Evolutionary conservation across 2,329 filamentous ascomycete genomes (phyloP), one percentile per base, ranked within the genome.

Genomic region (Fusarium robinianum): DNA sequence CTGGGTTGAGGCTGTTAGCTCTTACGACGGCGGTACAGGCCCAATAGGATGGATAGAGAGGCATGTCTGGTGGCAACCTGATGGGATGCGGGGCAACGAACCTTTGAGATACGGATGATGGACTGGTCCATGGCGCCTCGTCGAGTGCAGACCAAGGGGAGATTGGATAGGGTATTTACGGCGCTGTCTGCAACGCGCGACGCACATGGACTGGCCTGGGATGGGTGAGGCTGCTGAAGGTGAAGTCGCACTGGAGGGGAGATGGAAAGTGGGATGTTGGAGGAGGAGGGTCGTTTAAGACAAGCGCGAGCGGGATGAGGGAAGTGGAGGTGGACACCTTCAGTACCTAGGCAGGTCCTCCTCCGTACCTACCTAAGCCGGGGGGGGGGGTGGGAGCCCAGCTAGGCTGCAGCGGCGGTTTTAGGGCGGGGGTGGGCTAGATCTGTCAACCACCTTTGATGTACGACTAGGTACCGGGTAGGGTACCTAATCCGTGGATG

Each of bases 61-160:
- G n/a, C n/a, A n/a, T n/a, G n/a, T n/a, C n/a, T n/a, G n/a, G n/a
- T n/a, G n/a, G n/a, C n/a, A n/a, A n/a, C n/a, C n/a, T n/a, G n/a
- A n/a, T n/a, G 43, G 37, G 49, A 51, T 48, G 59, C 59, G 60
- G 60, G 56, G 53, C 52, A 55, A 41, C 17, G 58, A 74, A 90
- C 87, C 74, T 89, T 88, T 53, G 88, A 88, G 69, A 95, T 92
- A 55, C 90, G 87, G 58, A 95, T 84, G 61, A 95, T 88, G 47
- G 87, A 89, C 69, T 95, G 89, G 69, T 94, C 90, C 68, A 71
- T 69, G 55, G 53, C 55, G 62, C 37, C 54, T 51, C 31, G 43
- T 46, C 12, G 21, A 31, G 41, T 47, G 49, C 51, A 60, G 46
- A 42, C 41, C 25, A 38, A 11, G 24, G 21, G 22, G 27, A 9